A percentile compares a stretch with the other conserved stretches of the same genome.
Conservation (phyloP, 306 rosid species). For the Cicer pinnatifidum region DNA sequence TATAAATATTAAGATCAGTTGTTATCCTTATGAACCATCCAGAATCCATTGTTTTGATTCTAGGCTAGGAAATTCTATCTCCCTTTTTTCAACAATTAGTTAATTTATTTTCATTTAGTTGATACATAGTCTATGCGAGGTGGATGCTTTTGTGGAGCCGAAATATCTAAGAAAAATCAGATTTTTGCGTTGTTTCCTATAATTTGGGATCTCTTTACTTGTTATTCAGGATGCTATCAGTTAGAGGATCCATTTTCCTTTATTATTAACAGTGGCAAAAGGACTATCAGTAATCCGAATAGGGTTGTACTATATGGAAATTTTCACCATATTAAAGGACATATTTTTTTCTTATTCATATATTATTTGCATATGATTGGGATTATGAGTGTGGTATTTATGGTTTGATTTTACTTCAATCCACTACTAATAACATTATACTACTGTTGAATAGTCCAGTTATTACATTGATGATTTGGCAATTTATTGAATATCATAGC, state of each 20-base stretch:
- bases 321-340: not conserved
- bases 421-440: not conserved
- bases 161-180: not conserved
- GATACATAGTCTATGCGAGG: constrained; percentile 12
- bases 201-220: not conserved
- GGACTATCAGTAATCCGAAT: not conserved
- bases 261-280: not conserved
- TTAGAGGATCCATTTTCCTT: not conserved
- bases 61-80: constrained; percentile 1
- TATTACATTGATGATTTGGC: constrained; percentile 15
- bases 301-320: constrained; percentile 16
- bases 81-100: not conserved
- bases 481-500: constrained; percentile 28
- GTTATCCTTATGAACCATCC: constrained; percentile 35
- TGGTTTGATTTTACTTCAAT: constrained; percentile 13
- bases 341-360: constrained; percentile 2
- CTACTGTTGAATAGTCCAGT: not conserved
- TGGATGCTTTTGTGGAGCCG: not conserved
- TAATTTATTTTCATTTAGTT: constrained; percentile 31
- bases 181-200: not conserved
- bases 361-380: constrained; percentile 1
- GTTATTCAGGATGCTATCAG: not conserved
- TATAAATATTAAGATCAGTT: constrained; percentile 14
- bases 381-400: not conserved
- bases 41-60: not conserved